These are phyloP conservation scores for Phytophthora palmivora DNA, from an alignment of 352 stramenopile genomes.

Conservation along the genomic window DNA sequence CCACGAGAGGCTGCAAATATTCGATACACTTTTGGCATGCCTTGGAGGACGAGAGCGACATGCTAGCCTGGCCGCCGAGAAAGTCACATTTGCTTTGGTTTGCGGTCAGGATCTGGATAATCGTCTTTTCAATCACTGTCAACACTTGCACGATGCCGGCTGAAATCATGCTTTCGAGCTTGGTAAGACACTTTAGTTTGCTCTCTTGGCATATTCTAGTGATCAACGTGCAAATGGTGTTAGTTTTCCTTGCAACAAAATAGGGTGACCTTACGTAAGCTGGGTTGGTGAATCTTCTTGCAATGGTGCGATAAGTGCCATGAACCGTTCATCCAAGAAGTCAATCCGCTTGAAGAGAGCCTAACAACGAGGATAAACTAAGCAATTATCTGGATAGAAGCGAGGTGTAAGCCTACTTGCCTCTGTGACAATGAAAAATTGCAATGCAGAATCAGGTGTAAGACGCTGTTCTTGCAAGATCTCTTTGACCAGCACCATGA, in stretches of 20 bases:
- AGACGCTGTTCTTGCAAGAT: slow-evolving; percentile 74
- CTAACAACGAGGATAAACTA: slow-evolving; percentile 28
- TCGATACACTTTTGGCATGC: slow-evolving; percentile 76
- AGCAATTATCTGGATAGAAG: neutral
- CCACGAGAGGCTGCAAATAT: slow-evolving; percentile 74
- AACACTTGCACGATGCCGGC: slow-evolving; percentile 60
- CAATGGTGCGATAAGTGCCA: slow-evolving; percentile 44
- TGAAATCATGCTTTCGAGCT: slow-evolving; percentile 63
- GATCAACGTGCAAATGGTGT: neutral
- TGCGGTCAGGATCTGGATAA: slow-evolving; percentile 53
- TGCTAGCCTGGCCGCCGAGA: slow-evolving; percentile 72
- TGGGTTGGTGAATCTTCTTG: slow-evolving; percentile 67
- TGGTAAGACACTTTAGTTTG: slow-evolving; percentile 73
- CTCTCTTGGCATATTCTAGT: slow-evolving; percentile 79
- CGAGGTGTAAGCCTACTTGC: slow-evolving; percentile 25
- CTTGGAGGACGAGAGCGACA: slow-evolving; percentile 75
- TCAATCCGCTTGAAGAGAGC: slow-evolving; percentile 65
- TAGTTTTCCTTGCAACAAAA: neutral
- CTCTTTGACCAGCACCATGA: slow-evolving; percentile 54
- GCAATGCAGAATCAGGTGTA: slow-evolving; percentile 56
- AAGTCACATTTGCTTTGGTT: slow-evolving; percentile 84
- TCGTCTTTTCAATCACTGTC: slow-evolving; percentile 67
- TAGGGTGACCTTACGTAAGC: slow-evolving; percentile 55
- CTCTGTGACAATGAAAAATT: slow-evolving; percentile 77
- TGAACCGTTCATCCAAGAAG: slow-evolving; percentile 71